These are phyloP conservation scores for Kewa caespitosa DNA, from an alignment of 179 eudicot species.

Conservation along the genomic window DNA sequence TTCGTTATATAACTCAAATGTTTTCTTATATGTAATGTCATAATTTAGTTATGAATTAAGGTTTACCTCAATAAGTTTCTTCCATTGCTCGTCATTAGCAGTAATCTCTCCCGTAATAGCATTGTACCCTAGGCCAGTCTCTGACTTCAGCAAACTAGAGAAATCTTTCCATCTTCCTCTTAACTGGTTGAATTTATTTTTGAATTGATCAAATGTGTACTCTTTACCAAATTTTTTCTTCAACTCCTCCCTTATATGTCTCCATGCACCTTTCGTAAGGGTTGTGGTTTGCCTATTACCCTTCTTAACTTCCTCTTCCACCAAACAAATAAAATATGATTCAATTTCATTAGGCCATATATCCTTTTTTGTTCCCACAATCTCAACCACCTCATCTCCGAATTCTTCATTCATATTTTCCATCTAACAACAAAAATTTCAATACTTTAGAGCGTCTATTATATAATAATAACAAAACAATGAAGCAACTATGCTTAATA, in stretches of 20 bases:
- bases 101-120: neutral
- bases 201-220: neutral
- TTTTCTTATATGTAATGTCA: no score
- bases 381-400: constrained; percentile 14
- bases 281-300: constrained; percentile 11
- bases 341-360: neutral
- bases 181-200: constrained; percentile 9
- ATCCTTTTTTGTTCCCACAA: neutral
- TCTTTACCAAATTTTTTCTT: neutral
- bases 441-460: neutral
- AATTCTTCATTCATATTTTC: neutral
- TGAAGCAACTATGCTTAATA: no score
- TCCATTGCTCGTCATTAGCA: constrained; percentile 3
- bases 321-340: neutral
- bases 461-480: no score
- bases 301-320: constrained; percentile 11
- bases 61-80: neutral
- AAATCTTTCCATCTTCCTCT: constrained; percentile 6
- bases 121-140: neutral
- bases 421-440: neutral
- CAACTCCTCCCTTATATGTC: neutral
- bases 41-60: no score
- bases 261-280: neutral
- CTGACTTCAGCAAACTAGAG: neutral
- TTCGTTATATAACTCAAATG: no score